These are phyloP conservation scores for Smallanthus sonchifolius DNA, from an alignment of 129 eudicot species.

Conservation along the genomic window DNA sequence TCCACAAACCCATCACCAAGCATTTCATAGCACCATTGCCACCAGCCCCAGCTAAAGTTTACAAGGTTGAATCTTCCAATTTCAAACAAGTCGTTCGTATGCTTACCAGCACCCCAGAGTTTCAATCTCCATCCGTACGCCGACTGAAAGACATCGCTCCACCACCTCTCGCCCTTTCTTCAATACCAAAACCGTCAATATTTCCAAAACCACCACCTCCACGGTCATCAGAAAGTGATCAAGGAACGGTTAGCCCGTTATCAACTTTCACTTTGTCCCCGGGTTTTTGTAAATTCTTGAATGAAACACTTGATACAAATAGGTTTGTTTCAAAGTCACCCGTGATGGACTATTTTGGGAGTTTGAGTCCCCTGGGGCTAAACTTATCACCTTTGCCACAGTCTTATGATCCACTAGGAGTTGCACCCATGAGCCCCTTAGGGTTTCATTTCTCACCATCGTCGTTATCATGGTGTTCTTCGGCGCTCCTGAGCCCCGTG, in stretches of 20 bases:
- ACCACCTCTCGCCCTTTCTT: constrained; percentile 44
- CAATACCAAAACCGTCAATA: constrained; percentile 19
- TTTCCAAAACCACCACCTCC: constrained; percentile 6
- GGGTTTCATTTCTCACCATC: constrained; percentile 57
- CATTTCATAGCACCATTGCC: constrained; percentile 67
- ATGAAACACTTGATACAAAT: constrained; percentile 32
- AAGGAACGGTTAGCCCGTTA: constrained; percentile 7
- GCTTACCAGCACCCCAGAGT: constrained; percentile 53
- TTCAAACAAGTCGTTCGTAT: constrained; percentile 66
- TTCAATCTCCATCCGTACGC: constrained; percentile 31
- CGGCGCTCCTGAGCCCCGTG: constrained; percentile 52
- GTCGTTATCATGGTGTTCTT: constrained; percentile 50
- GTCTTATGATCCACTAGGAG: constrained; percentile 8
- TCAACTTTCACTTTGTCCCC: constrained; percentile 24
- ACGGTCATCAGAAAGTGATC: constrained; percentile 15
- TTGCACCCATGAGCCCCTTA: constrained; percentile 34
- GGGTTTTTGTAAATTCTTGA: constrained; percentile 32
- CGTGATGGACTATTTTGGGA: constrained; percentile 21
- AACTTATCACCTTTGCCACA: constrained; percentile 31
- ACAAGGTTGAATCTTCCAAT: constrained; percentile 50
- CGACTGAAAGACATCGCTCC: constrained; percentile 49
- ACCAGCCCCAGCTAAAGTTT: constrained; percentile 57
- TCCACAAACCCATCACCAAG: constrained; percentile 34
- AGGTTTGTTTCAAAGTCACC: constrained; percentile 16
- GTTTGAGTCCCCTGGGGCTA: constrained; percentile 40